phyloP scores from a whole-genome alignment of 352 stramenopile genomes.

The Pythium monospermum region DNA sequence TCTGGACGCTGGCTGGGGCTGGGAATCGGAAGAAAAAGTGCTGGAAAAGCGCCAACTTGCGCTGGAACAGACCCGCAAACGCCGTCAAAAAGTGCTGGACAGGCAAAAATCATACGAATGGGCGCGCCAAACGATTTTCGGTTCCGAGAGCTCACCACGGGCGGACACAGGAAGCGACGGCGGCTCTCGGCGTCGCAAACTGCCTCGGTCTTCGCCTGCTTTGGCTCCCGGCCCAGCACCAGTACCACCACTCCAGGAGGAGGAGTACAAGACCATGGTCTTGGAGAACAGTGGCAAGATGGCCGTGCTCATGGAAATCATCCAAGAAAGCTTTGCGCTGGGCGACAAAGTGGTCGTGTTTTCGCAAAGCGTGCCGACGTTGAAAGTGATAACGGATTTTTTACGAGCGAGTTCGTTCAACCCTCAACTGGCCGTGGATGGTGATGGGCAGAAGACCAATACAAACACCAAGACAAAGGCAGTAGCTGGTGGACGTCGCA shows the following conservation, averaged over 20 bases:
- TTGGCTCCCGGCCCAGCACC: background rate
- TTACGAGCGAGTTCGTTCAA: conserved; percentile 53
- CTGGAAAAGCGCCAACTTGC: conserved; percentile 46
- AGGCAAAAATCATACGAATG: conserved; percentile 64
- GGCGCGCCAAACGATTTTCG: conserved; percentile 45
- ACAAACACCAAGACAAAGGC: conserved; percentile 13
- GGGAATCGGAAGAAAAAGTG: conserved; percentile 61
- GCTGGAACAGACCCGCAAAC: conserved; percentile 39
- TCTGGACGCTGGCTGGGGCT: conserved; percentile 40
- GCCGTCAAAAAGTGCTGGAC: conserved; percentile 58
- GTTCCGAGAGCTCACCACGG: too few relatives aligned
- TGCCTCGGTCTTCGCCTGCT: conserved; percentile 5
- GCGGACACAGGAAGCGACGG: background rate
- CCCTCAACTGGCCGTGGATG: conserved; percentile 21
- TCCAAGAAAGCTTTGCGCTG: conserved; percentile 63
- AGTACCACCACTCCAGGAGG: background rate
- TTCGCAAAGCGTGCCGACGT: conserved; percentile 81
- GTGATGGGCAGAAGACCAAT: too few relatives aligned
- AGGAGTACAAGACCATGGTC: conserved; percentile 33
- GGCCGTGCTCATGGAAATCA: conserved; percentile 63
- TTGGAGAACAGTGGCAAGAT: conserved; percentile 81
- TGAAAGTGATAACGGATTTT: conserved; percentile 77
- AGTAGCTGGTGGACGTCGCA: conserved; percentile 25
- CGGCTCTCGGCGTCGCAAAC: conserved; percentile 14
- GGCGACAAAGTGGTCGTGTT: conserved; percentile 88